Evolutionary conservation across 1,139 yeast species (phyloP).

Genomic region (Geotrichum fermentans): DNA sequence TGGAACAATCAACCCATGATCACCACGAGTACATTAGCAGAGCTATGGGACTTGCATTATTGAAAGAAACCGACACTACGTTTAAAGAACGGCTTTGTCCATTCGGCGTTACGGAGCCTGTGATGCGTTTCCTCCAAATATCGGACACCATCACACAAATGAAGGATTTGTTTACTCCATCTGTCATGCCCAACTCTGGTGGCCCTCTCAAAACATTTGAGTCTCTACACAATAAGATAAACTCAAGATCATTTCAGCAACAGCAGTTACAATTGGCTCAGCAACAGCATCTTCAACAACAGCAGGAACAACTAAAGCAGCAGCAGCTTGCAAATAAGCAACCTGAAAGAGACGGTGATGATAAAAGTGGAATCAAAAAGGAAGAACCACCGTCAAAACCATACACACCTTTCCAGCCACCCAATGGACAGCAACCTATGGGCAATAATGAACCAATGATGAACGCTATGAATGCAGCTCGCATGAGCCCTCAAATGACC

Average conservation of each 20-base stretch:
- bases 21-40: slow-evolving; percentile 32
- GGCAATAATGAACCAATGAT: not conserved
- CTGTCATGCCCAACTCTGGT: slow-evolving; percentile 41
- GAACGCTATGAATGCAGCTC: slow-evolving; percentile 6
- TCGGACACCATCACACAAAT: slow-evolving; percentile 72
- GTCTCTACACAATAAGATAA: slow-evolving; percentile 29
- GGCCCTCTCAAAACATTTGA: slow-evolving; percentile 63
- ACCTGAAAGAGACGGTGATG: slow-evolving; percentile 1
- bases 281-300: slow-evolving; percentile 6
- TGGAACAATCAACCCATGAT: slow-evolving; percentile 53
- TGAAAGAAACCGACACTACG: not conserved
- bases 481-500: slow-evolving; percentile 1
- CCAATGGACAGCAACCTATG: slow-evolving; percentile 20
- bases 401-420: slow-evolving; percentile 5
- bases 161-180: slow-evolving; percentile 57
- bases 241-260: slow-evolving; percentile 7
- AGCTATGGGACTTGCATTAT: not conserved
- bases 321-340: slow-evolving; percentile 20
- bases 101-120: slow-evolving; percentile 58
- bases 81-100: slow-evolving; percentile 26
- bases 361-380: slow-evolving; percentile 5
- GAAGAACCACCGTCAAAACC: slow-evolving; percentile 5
- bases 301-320: slow-evolving; percentile 16
- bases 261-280: slow-evolving; percentile 15
- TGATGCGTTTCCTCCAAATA: slow-evolving; percentile 66